Conservation (phyloP, 495 filamentous ascomycete species). For the Neurospora sp. region DNA sequence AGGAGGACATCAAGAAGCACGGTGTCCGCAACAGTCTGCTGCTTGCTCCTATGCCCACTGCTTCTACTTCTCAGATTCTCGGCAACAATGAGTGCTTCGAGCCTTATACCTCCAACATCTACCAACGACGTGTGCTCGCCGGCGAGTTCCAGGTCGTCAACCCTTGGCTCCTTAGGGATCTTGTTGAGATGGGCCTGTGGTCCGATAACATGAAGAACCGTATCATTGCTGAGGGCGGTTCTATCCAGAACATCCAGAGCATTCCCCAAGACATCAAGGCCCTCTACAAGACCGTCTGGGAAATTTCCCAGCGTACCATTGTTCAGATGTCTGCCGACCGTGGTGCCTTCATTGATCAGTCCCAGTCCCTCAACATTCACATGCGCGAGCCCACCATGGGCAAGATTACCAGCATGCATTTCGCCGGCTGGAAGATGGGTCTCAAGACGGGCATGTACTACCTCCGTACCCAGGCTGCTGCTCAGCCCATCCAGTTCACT, state of each 20-base stretch:
- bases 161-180: conserved; percentile 95
- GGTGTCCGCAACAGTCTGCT: conserved; percentile 92
- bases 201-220: conserved; percentile 99
- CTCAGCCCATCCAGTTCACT: conserved; percentile 96
- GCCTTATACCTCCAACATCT: conserved; percentile 99
- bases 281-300: conserved; percentile 99
- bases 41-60: conserved; percentile 96
- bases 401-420: conserved; percentile 99
- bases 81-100: conserved; percentile 99
- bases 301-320: conserved; percentile 92
- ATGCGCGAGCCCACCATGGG: conserved; percentile 99
- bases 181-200: conserved; percentile 96
- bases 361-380: conserved; percentile 97
- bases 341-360: conserved; percentile 97
- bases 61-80: conserved; percentile 89
- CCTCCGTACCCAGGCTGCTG: conserved; percentile 93
- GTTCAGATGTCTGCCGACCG: conserved; percentile 97
- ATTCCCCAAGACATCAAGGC: conserved; percentile 93
- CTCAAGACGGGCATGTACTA: conserved; percentile 99
- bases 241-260: conserved; percentile 91
- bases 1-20: conserved; percentile 80
- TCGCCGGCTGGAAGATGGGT: conserved; percentile 96
- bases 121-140: conserved; percentile 93
- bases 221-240: conserved; percentile 93
- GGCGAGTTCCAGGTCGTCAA: conserved; percentile 99